A percentile compares a stretch with the other conserved stretches of the same genome.
phyloP scores from a whole-genome alignment of 2,329 filamentous ascomycete species.

The Elsinoe batatas region DNA sequence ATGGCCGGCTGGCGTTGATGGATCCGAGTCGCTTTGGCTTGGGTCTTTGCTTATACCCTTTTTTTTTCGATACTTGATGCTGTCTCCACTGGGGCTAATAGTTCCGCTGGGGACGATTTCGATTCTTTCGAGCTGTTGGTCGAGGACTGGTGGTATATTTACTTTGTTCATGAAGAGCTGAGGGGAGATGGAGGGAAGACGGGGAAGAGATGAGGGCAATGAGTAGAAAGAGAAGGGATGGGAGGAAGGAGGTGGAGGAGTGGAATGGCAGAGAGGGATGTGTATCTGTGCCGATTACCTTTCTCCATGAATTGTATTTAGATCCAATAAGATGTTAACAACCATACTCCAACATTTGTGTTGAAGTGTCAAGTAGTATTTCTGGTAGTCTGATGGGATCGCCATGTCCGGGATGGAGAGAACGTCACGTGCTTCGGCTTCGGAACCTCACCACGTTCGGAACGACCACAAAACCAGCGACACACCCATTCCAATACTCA shows the following conservation, averaged over 20 bases:
- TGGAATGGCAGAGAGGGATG: not conserved
- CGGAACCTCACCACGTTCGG: too few species aligned
- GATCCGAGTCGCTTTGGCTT: not conserved
- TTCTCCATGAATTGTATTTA: constrained; percentile 1
- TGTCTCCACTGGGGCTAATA: not conserved
- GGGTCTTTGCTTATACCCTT: not conserved
- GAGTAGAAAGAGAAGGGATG: not conserved
- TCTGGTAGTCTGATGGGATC: too few species aligned
- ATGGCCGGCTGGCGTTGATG: constrained; percentile 4
- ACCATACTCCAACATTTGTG: not conserved
- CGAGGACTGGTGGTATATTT: not conserved
- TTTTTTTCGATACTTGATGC: not conserved
- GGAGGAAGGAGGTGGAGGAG: not conserved
- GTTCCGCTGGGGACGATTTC: not conserved
- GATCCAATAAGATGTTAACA: constrained; percentile 5
- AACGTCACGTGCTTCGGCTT: too few species aligned
- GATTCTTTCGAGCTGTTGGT: not conserved
- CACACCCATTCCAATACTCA: too few species aligned
- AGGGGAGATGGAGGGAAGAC: too few species aligned
- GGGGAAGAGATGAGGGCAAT: not conserved
- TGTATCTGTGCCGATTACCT: not conserved
- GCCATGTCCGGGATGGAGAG: too few species aligned
- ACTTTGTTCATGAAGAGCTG: too few species aligned
- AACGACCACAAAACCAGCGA: too few species aligned
- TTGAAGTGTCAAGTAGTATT: too few species aligned